Evolutionary conservation across 805 yeast species (phyloP), one percentile per base, ranked within the genome.

Genomic region (Wickerhamomyces rabaulensis): DNA sequence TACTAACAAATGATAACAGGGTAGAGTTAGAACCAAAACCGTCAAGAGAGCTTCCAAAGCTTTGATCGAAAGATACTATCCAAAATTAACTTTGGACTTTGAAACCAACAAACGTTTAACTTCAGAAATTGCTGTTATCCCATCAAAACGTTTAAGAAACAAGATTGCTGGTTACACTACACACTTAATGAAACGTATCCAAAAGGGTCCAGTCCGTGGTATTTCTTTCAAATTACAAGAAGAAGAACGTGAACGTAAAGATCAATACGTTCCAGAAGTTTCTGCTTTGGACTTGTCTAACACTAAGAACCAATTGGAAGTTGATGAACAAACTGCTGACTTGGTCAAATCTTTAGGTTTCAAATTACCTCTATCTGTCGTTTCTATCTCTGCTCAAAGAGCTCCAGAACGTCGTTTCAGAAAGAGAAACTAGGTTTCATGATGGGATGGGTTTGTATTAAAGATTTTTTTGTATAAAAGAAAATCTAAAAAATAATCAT

Each of bases 131-230:
- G 99, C 99, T 64, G 91, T 87, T 75, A 95, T 94, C 73, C 97
- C 92, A 77, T 89, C 99, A 70, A 94, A 94, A 87, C 89, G 99
- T 80, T 87, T 94, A 77, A 94, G 99, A 84, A 94, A 94, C 94
- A 94, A 94, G 89, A 95, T 94, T 70, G 99, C 99, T 74, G 99
- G 99, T 76, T 94, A 92, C 96, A 94, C 99, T 78, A 94, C 99
- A 71, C 99, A 94, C 79, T 85, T 94, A 77, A 95, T 94, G 99
- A 94, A 89, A 84, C 91, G 99, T 83, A 94, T 94, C 73, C 98
- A 95, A 80, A 94, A 92, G 84, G 99, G 99, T 74, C 99, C 99
- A 82, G 99, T 94, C 68, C 91, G 98, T 85, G 99, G 99, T 81
- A 95, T 94, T 67, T 94, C 99, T 67, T 94, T 94, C 96, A 95